A percentile compares a stretch with the other conserved stretches of the same genome.
Conservation (phyloP, 345 rosid species). For the Eucalyptus sp. region DNA sequence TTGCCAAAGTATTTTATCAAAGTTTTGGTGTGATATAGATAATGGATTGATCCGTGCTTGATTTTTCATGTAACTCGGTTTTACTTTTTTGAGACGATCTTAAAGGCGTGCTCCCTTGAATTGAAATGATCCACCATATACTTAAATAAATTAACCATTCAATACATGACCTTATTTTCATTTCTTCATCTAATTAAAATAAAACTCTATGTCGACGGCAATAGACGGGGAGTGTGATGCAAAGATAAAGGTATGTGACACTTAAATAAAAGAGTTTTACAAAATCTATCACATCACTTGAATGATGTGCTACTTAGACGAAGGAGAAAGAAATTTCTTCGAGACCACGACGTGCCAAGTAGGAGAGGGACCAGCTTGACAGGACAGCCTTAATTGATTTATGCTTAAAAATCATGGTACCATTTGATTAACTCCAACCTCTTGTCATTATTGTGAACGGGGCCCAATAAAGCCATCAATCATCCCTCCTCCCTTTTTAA, state of each 20-base stretch:
- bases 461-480: not conserved
- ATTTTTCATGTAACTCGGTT: not conserved
- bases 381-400: not conserved
- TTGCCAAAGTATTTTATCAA: not conserved
- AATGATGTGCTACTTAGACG: not conserved
- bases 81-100: not conserved
- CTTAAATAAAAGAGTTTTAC: not conserved
- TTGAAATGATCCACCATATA: accelerated
- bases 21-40: not conserved
- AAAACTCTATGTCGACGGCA: not conserved
- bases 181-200: not conserved
- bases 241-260: not conserved
- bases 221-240: not conserved
- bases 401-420: not conserved
- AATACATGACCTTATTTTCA: not conserved
- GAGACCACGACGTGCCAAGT: not conserved
- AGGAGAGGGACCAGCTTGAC: not conserved
- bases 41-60: accelerated
- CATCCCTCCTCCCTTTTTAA: not conserved
- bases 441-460: not conserved
- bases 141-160: not conserved
- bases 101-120: not conserved
- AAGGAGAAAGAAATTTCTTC: not conserved
- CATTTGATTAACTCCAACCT: not conserved
- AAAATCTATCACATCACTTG: not conserved